Conservation (phyloP, 805 yeast genomes). For the Yamadazyma ubonensis region DNA sequence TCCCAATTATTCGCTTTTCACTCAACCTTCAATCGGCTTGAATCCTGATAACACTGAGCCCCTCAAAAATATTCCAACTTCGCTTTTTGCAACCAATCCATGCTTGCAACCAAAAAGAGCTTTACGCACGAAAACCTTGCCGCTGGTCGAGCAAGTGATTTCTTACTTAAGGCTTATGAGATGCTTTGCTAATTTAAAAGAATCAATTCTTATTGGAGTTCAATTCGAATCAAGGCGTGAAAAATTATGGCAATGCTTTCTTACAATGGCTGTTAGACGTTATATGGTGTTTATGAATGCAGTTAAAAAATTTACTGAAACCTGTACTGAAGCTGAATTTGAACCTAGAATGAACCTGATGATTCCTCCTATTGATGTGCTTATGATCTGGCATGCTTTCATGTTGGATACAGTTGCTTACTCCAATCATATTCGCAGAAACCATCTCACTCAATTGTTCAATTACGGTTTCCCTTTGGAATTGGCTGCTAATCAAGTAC, state of each 20-base stretch:
- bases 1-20: conserved; percentile 1
- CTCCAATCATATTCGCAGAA: conserved; percentile 18
- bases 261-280: conserved; percentile 22
- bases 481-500: conserved; percentile 10
- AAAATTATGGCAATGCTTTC: conserved; percentile 21
- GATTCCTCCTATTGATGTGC: conserved; percentile 24
- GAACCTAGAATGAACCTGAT: neutral
- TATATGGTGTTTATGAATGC: conserved; percentile 21
- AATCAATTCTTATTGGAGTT: conserved; percentile 8
- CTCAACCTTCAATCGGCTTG: neutral
- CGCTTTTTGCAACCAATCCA: neutral
- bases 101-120: neutral
- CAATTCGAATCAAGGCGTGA: too few relatives aligned
- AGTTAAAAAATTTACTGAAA: neutral
- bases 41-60: neutral
- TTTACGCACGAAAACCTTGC: neutral
- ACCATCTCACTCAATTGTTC: conserved; percentile 17
- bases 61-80: neutral
- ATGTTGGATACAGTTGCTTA: conserved; percentile 19
- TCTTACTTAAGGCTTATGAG: conserved; percentile 23
- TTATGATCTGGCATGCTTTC: conserved; percentile 26
- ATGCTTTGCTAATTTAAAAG: conserved; percentile 21
- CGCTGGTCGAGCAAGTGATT: neutral
- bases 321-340: conserved; percentile 3
- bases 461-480: conserved; percentile 21